These are phyloP conservation scores for Diaporthe sp. DNA, from an alignment of 2,329 filamentous ascomycete species.

Conservation along the genomic window DNA sequence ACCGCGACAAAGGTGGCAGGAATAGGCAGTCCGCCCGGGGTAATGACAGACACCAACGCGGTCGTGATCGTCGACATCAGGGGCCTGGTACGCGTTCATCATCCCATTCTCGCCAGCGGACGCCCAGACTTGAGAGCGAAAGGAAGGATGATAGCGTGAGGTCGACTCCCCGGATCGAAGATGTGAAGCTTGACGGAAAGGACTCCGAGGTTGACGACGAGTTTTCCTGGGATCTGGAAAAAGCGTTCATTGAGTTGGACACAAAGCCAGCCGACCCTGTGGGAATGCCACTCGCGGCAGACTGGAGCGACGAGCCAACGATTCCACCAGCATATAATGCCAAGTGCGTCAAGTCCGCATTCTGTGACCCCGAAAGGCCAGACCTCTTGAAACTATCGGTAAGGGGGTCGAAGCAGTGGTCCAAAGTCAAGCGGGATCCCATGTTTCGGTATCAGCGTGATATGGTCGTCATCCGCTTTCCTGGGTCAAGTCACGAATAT, in stretches of 20 bases:
- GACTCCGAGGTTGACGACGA: conserved; percentile 43
- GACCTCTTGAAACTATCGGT: conserved; percentile 55
- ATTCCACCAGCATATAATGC: conserved; percentile 57
- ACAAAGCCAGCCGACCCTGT: conserved; percentile 56
- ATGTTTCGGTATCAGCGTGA: conserved; percentile 48
- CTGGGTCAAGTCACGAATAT: conserved; percentile 40
- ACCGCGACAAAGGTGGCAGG: conserved; percentile 30
- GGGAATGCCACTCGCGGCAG: conserved; percentile 54
- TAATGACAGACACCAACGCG: conserved; percentile 27
- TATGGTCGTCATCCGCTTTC: conserved; percentile 42
- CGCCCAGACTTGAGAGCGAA: conserved; percentile 3
- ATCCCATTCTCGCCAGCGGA: conserved; percentile 27
- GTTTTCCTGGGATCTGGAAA: conserved; percentile 52
- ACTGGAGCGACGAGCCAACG: conserved; percentile 57
- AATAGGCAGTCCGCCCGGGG: conserved; percentile 31
- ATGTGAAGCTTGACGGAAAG: conserved; percentile 15
- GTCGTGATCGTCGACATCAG: conserved; percentile 29
- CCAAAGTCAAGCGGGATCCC: conserved; percentile 53
- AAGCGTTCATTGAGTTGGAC: conserved; percentile 50
- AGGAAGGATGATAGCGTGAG: conserved; percentile 12
- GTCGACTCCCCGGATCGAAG: conserved; percentile 9
- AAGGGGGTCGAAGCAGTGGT: conserved; percentile 53
- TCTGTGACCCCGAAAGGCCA: conserved; percentile 54
- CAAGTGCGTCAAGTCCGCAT: conserved; percentile 55
- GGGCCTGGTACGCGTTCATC: conserved; percentile 14